phyloP scores from a whole-genome alignment of 768 basidiomycete species.

The Calvatia gigantea region DNA sequence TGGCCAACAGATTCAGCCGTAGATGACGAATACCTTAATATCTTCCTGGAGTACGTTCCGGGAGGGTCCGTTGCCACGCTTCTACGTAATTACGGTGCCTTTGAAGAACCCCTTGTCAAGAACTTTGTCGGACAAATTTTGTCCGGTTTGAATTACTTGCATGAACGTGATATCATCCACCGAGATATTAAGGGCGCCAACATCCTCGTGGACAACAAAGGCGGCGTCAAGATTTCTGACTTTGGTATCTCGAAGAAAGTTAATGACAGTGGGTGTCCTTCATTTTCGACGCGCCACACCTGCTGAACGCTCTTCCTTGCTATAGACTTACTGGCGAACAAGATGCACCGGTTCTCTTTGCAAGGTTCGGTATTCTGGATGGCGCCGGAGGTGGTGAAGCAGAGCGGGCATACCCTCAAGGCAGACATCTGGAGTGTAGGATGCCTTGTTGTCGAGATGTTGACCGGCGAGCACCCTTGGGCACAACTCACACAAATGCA shows the following conservation, averaged over 20 bases:
- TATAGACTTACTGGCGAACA: conserved; percentile 47
- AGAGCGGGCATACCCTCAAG: conserved; percentile 86
- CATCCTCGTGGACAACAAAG: conserved; percentile 97
- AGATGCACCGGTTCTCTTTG: conserved; percentile 84
- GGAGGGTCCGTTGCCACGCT: conserved; percentile 92
- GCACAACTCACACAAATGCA: conserved; percentile 98
- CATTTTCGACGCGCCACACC: background rate
- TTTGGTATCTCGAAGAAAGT: conserved; percentile 98
- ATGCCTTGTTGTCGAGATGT: conserved; percentile 93
- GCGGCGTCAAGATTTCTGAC: conserved; percentile 95
- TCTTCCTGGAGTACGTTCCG: conserved; percentile 96
- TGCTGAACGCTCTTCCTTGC: background rate
- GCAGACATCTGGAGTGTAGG: conserved; percentile 98
- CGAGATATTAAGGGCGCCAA: conserved; percentile 99
- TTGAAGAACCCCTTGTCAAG: conserved; percentile 88
- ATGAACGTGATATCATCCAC: conserved; percentile 92
- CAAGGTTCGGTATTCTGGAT: conserved; percentile 99
- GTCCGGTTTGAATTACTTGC: conserved; percentile 84
- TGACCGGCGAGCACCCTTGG: conserved; percentile 95
- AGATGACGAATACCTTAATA: conserved; percentile 88
- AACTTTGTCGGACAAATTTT: conserved; percentile 93
- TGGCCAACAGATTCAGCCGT: conserved; percentile 92
- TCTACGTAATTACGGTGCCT: conserved; percentile 87
- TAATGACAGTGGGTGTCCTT: conserved; percentile 75
- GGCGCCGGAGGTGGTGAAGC: conserved; percentile 98